These are phyloP conservation scores for Elongisporangium prolatum DNA, from an alignment of 352 stramenopile species.

Conservation along the genomic window DNA sequence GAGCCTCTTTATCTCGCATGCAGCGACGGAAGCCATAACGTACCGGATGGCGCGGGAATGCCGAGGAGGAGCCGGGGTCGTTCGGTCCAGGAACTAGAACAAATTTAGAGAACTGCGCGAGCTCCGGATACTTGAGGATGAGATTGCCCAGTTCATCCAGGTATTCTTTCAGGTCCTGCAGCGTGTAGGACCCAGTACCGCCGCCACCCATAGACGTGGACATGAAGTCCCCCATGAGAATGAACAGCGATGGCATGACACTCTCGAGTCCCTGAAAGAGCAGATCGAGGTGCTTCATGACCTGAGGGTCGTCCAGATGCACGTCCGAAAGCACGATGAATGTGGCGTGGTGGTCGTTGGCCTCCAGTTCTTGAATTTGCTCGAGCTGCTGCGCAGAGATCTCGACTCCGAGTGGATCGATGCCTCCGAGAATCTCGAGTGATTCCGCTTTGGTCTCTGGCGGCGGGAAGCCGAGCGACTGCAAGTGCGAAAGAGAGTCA, in stretches of 20 bases:
- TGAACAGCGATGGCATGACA: conserved; percentile 79
- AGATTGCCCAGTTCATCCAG: conserved; percentile 89
- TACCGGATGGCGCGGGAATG: conserved; percentile 81
- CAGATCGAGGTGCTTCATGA: conserved; percentile 86
- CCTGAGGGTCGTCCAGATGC: conserved; percentile 88
- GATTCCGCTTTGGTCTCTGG: conserved; percentile 80
- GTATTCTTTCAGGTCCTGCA: conserved; percentile 82
- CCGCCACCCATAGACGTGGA: conserved; percentile 65
- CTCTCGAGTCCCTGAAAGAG: conserved; percentile 87
- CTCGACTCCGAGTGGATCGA: conserved; percentile 82
- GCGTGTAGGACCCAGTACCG: conserved; percentile 51
- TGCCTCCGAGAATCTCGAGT: conserved; percentile 60
- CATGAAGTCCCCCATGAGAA: conserved; percentile 94
- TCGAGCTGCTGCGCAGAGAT: conserved; percentile 74
- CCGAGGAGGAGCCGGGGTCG: conserved; percentile 80
- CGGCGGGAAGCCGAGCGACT: conserved; percentile 90
- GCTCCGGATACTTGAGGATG: conserved; percentile 83
- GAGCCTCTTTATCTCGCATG: not conserved
- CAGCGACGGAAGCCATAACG: not conserved
- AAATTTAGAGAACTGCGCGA: conserved; percentile 85
- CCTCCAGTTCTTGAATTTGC: conserved; percentile 78
- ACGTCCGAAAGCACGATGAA: conserved; percentile 95
- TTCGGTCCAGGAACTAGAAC: conserved; percentile 91
- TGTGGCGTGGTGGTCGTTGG: conserved; percentile 73
- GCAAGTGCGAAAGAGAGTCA: not conserved